Evolutionary conservation across 768 basidiomycete species (phyloP).

Genomic region (Boletus reticulatus): DNA sequence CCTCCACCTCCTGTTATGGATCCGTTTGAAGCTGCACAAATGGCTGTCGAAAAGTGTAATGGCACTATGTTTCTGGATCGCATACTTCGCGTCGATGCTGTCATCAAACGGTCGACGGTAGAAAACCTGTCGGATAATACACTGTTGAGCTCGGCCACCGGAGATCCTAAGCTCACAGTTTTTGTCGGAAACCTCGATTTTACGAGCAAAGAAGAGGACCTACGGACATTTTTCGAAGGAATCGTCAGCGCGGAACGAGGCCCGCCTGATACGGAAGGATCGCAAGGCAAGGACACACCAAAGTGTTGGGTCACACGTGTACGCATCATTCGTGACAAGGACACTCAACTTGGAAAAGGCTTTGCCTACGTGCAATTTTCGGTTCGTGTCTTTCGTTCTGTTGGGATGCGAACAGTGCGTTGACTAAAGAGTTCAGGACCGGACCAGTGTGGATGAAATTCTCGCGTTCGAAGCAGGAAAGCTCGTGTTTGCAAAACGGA

Average conservation of each 20-base stretch:
- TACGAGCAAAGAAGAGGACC: conserved; percentile 84
- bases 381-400: conserved; percentile 37
- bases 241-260: conserved; percentile 72
- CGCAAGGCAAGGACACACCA: conserved; percentile 34
- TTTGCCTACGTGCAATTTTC: conserved; percentile 90
- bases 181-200: conserved; percentile 96
- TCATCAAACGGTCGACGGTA: conserved; percentile 37
- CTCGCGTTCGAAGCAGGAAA: conserved; percentile 73
- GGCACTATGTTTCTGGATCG: conserved; percentile 73
- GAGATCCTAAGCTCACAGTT: conserved; percentile 77
- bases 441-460: conserved; percentile 89
- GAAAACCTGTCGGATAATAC: conserved; percentile 16
- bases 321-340: conserved; percentile 85
- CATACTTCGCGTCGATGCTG: conserved; percentile 76
- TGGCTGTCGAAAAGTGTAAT: conserved; percentile 60
- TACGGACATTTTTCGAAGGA: conserved; percentile 84
- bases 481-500: conserved; percentile 91
- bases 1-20: conserved; percentile 50
- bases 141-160: conserved; percentile 25
- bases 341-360: conserved; percentile 92
- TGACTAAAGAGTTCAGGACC: conserved; percentile 54
- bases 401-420: not conserved
- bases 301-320: conserved; percentile 76
- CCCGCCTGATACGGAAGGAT: conserved; percentile 37
- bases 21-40: conserved; percentile 67